Base-by-base conservation (phyloP, 2,329 filamentous ascomycete genomes). In the Hypoxylon sp. region DNA sequence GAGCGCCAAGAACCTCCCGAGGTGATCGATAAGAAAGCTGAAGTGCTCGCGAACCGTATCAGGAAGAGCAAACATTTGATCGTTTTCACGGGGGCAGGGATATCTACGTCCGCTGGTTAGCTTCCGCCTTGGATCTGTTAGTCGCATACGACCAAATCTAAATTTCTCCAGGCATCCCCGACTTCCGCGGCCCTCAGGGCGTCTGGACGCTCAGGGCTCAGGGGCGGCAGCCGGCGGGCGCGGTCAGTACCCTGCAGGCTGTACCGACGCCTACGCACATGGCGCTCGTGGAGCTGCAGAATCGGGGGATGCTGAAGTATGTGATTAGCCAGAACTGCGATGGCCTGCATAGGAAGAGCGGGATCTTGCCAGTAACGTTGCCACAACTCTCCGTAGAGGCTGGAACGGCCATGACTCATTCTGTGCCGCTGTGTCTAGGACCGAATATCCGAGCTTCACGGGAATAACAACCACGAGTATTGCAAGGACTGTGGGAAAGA, bases 181-280 rank as follows among this genome's bases (percentile, higher is more conserved):
- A 83, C 50, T 84, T 84, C 55, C 77, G 81, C n/a, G 81, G 81
- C 0, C 80, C 81, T 0, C 77, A 83, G 38, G 81, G 82, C 0
- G 77, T 76, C 3, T 83, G 81, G 82, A 83, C 81, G 0, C 70
- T 82, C 0, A 72, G 75, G 54, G 81, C 80, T 1, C 81, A 82
- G 61, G 80, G 80, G 0, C 73, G 77, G 67, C 62, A 79, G 38
- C 73, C 71, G 1, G 76, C 74, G 0, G 65, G 61, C 7, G 65
- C 73, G 0, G 75, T 76, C 8, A 80, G 71, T 44, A 81, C 80
- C 0, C 56, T 83, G 4, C 78, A 83, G 50, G 81, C 82, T 4
- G 73, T 84, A 16, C 81, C 82, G 0, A 83, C 81, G 1, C 73
- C 75, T 11, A 79, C 80, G 0, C 81, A 84, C 45, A 84, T 84